Base-by-base conservation (phyloP, 2,329 filamentous ascomycete species). In the Trichoderma polysporum region DNA sequence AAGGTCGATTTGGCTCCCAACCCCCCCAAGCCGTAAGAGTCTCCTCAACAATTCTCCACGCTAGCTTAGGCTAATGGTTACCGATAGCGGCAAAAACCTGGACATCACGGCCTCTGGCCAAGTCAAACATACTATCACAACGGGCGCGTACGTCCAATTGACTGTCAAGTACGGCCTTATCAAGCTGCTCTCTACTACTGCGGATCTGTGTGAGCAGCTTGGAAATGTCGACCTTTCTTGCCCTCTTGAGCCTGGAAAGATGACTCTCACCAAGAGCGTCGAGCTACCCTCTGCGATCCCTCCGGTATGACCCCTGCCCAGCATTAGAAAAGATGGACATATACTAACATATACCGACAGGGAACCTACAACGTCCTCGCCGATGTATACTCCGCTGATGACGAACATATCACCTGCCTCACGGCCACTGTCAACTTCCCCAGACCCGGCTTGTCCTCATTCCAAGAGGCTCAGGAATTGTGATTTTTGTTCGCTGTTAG, bases 121-220 rank as follows among this genome's bases (percentile, higher is more conserved):
- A n/a, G 86, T 98, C 70, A 85, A 85, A 72, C 80, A 96, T 75
- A 80, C 84, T 60, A 88, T 99, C 70, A 86, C 88, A 65, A 78
- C 93, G 67, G 94, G 93, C 67, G 92, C 94, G 68, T 92, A 91
- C 73, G 90, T 97, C 69, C 84, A 90, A 56, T 79, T 99, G 47
- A 86, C 89, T 71, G 94, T 99, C 81, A 97, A 97, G 82, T 97
- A 97, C 79, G 94, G 94, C 68, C 84, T 97, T 71, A 97, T 99
- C 79, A 91, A 89, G 65, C 86, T 99, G 70, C 88, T 99, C 79
- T 92, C 87, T 78, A 91, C 91, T 71, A 86, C 85, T 71, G 89
- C 90, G 74, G 91, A 97, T 76, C 86, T 98, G 41, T 99, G 95
- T 83, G 91, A 97, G 68, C 90, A 97, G 78, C 87, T 97, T 71